Conservation (phyloP, 1,284 basidiomycete genomes). For the Tausonia pullulans region DNA sequence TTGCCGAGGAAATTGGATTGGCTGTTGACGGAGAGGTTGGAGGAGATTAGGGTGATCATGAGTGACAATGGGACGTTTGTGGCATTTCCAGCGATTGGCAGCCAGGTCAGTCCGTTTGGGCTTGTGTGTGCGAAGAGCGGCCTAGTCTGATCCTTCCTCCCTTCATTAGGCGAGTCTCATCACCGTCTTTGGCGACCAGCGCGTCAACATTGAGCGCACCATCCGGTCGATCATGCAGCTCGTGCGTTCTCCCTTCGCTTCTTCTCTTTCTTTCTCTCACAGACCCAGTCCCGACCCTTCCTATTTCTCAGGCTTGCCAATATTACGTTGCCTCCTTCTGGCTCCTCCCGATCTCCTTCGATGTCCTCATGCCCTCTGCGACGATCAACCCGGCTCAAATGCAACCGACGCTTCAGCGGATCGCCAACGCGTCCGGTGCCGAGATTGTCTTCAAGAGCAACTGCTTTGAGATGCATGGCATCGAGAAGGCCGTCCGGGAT, state of each 20-base stretch:
- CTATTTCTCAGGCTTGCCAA: slow-evolving; percentile 63
- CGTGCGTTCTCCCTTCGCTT: slow-evolving; percentile 41
- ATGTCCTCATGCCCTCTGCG: slow-evolving; percentile 65
- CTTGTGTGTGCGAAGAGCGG: slow-evolving; percentile 6
- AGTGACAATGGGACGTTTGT: slow-evolving; percentile 94
- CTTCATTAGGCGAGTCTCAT: slow-evolving; percentile 59
- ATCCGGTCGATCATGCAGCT: slow-evolving; percentile 92
- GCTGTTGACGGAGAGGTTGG: slow-evolving; percentile 86
- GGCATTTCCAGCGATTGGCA: slow-evolving; percentile 82
- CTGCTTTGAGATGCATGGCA: slow-evolving; percentile 95
- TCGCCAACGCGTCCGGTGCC: slow-evolving; percentile 76
- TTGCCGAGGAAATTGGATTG: slow-evolving; percentile 95
- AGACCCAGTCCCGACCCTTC: slow-evolving; percentile 15
- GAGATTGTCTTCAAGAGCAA: slow-evolving; percentile 96
- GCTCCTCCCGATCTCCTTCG: slow-evolving; percentile 87
- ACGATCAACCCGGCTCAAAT: slow-evolving; percentile 75
- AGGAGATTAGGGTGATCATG: slow-evolving; percentile 85
- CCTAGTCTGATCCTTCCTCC: not conserved
- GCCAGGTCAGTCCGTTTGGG: slow-evolving; percentile 42
- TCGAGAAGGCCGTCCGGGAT: slow-evolving; percentile 79
- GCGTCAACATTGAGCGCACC: slow-evolving; percentile 89
- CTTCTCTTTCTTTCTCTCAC: not conserved
- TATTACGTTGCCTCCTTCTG: slow-evolving; percentile 94
- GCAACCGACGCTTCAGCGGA: slow-evolving; percentile 71
- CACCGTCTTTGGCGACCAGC: slow-evolving; percentile 86